Conservation (phyloP, 2,329 filamentous ascomycete species). For the Rosellinia necatrix region DNA sequence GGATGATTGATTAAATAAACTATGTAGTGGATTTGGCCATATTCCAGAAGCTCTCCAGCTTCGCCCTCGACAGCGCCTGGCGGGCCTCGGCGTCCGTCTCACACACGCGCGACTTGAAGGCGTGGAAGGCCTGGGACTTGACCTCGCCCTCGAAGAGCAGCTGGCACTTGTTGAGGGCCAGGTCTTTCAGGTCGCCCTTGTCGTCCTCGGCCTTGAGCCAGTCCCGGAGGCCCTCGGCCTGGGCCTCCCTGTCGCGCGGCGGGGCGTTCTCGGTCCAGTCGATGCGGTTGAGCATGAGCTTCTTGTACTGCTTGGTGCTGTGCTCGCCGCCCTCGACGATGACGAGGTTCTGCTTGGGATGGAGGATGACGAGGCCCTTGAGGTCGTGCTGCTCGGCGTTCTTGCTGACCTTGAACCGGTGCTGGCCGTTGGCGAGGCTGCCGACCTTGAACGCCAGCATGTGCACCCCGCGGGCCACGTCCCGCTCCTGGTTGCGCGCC, state of each 20-base stretch:
- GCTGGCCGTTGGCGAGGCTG: conserved; percentile 87
- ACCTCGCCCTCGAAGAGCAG: conserved; percentile 91
- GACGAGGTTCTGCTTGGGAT: conserved; percentile 86
- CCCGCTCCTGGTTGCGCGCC: conserved; percentile 79
- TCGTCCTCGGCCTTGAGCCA: conserved; percentile 85
- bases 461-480: conserved; percentile 83
- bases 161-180: conserved; percentile 79
- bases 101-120: conserved; percentile 88
- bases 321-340: conserved; percentile 90
- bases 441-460: conserved; percentile 88
- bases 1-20: too few relatives aligned
- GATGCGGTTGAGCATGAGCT: conserved; percentile 90
- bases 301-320: conserved; percentile 83
- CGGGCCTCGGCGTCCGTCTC: conserved; percentile 90
- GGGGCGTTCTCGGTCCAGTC: conserved; percentile 91
- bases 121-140: conserved; percentile 78
- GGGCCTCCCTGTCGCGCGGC: conserved; percentile 65
- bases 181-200: conserved; percentile 76
- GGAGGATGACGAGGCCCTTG: conserved; percentile 88
- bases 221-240: conserved; percentile 61
- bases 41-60: conserved; percentile 96
- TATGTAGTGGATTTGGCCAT: conserved; percentile 68
- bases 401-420: conserved; percentile 89
- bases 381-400: conserved; percentile 90
- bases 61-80: conserved; percentile 76